Evolutionary conservation across 2,329 filamentous ascomycete species (phyloP).

Genomic region (Dactylellina drechsleri): DNA sequence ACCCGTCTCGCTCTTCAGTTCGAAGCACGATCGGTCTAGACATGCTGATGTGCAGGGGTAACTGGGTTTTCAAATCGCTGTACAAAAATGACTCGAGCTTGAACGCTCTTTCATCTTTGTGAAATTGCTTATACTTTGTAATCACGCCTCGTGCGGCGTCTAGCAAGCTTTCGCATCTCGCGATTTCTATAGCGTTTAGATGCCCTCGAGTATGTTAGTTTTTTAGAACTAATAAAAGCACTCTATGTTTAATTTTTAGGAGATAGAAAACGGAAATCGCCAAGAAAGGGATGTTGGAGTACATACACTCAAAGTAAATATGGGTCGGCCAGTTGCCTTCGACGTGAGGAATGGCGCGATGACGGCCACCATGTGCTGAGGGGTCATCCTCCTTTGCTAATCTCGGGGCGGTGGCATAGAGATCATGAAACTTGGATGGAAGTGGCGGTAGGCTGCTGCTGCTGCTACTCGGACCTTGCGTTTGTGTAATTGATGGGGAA

Average conservation of each 20-base stretch:
- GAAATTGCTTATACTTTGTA: conserved; percentile 23
- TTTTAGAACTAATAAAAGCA: conserved; percentile 10
- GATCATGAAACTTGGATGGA: conserved; percentile 82
- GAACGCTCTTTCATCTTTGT: conserved; percentile 57
- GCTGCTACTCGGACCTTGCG: conserved; percentile 14
- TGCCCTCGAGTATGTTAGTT: conserved; percentile 65
- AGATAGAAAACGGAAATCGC: conserved; percentile 17
- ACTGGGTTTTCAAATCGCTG: conserved; percentile 78
- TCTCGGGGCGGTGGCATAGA: conserved; percentile 85
- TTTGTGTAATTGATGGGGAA: background rate
- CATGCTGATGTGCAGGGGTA: conserved; percentile 89
- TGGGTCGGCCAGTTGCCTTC: conserved; percentile 93
- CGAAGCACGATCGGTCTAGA: conserved; percentile 81
- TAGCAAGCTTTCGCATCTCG: conserved; percentile 20
- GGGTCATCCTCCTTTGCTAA: conserved; percentile 84
- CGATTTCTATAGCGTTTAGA: conserved; percentile 65
- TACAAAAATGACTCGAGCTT: conserved; percentile 75
- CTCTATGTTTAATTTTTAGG: background rate
- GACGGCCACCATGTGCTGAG: conserved; percentile 83
- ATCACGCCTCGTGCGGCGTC: conserved; percentile 21
- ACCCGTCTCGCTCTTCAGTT: conserved; percentile 76
- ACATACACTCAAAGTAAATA: conserved; percentile 86
- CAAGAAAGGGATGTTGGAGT: conserved; percentile 60
- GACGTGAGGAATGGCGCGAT: conserved; percentile 82
- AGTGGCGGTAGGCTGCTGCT: conserved; percentile 73